Percentiles rank a stretch among this genome's conserved stretches.
Conservation (phyloP, 2,329 filamentous ascomycete species). For the Malbranchea zuffiana region DNA sequence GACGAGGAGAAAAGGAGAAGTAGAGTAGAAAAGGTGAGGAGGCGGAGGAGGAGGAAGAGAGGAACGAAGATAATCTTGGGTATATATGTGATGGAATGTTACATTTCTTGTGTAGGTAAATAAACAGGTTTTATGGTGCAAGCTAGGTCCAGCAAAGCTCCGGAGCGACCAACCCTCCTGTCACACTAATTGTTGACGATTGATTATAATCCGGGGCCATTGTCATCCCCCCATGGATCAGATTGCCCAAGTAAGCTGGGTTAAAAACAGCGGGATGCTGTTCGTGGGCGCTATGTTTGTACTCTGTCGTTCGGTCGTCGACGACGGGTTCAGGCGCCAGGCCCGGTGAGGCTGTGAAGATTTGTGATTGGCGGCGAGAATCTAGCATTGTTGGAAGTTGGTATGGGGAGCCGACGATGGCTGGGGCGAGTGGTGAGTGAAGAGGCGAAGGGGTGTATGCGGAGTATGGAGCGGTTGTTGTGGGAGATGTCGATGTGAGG, state of each 20-base stretch:
- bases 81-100: background rate
- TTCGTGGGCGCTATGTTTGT: constrained; percentile 23
- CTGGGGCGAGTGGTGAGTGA: constrained; percentile 31
- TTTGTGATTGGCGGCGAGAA: constrained; percentile 25
- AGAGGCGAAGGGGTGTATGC: constrained; percentile 32
- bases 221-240: constrained; percentile 23
- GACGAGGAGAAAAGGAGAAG: background rate
- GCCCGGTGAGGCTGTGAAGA: constrained; percentile 29
- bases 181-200: constrained; percentile 22
- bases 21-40: background rate
- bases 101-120: background rate
- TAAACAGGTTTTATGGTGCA: constrained; percentile 2
- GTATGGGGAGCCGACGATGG: constrained; percentile 30
- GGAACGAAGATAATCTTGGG: constrained; percentile 1
- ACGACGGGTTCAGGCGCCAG: constrained; percentile 28
- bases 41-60: background rate
- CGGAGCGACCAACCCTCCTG: constrained; percentile 26
- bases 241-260: constrained; percentile 28
- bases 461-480: constrained; percentile 28
- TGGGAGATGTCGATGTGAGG: constrained; percentile 27
- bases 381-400: constrained; percentile 25
- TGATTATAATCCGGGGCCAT: constrained; percentile 24
- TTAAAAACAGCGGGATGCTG: constrained; percentile 29
- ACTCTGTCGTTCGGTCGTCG: constrained; percentile 22
- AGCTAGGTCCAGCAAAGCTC: constrained; percentile 29